Evolutionary conservation across 257 asterid species (phyloP), one percentile per base, ranked within the genome.

Genomic region (Solanum dulcamara): DNA sequence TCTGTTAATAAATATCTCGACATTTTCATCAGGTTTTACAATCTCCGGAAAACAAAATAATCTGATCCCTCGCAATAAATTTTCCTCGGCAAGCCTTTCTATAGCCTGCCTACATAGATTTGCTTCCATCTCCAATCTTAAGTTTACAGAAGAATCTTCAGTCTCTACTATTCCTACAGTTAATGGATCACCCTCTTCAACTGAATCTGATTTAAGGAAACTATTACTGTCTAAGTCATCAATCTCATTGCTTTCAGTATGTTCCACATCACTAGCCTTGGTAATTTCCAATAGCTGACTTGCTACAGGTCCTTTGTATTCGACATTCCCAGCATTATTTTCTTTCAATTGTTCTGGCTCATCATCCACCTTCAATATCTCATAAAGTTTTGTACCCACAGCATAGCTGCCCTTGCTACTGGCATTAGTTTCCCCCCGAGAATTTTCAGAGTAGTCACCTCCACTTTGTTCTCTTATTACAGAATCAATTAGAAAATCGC

Each of bases 1-100:
- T 89, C 92, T 89, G 87, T 93, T 92, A 30, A 97, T 90, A 87
- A 89, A 94, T 84, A 95, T 90, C 87, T 94, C 98, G 12, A 97
- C 86, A 48, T 90, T 90, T 90, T 92, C 92, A 89, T 93, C 94
- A 75, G 99, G 96, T 87, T 91, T 91, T 87, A 91, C 97, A 82
- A 86, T 87, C 87, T 92, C 92, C 1, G 98, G 99, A 85, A 92
- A 94, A 86, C 87, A 89, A 88, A 97, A 97, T 79, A 94, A 62
- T 88, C 90, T 95, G 92, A 82, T 90, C 82, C 96, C 94, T 88
- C 87, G 90, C 91, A 80, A 87, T 72, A 91, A 88, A 83, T 90
- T 93, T 87, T 92, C 94, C 90, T 90, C 92, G 2, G 97, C 93
- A 86, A 97, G 96, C 89, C 89, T 94, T 85, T 88, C 90, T 37